Percentiles rank a stretch among this genome's conserved stretches.
These are phyloP conservation scores for Sclerotinia spermophila DNA, from an alignment of 2,329 filamentous ascomycete species.

Conservation along the genomic window DNA sequence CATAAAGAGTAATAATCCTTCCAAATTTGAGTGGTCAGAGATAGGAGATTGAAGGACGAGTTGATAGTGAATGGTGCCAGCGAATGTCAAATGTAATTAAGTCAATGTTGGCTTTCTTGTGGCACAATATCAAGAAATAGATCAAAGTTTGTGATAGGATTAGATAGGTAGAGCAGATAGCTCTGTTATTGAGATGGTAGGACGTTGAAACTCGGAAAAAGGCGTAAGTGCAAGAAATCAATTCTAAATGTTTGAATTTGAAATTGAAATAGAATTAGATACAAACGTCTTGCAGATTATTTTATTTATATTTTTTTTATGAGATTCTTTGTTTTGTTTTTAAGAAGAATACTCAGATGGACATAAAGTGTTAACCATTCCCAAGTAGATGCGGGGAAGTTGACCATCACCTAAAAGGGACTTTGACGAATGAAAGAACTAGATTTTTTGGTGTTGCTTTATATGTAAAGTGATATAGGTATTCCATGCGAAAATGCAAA, in stretches of 20 bases:
- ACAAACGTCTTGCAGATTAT: not conserved
- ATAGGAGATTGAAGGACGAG: not conserved
- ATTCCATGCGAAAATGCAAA: not conserved
- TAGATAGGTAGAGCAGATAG: not conserved
- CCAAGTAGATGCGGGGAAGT: constrained; percentile 9
- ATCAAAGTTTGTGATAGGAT: not conserved
- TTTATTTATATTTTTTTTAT: no score
- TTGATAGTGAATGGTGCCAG: constrained; percentile 14
- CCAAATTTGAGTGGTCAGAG: not conserved
- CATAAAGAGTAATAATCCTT: not conserved
- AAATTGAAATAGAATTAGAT: not conserved
- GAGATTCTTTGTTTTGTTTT: not conserved
- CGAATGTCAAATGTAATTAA: not conserved
- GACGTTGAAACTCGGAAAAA: not conserved
- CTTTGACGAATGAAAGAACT: not conserved
- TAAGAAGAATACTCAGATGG: not conserved
- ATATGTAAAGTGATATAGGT: not conserved
- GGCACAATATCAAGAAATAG: not conserved
- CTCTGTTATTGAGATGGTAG: not conserved
- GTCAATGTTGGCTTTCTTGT: not conserved
- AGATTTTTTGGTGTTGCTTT: not conserved
- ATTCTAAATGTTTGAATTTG: not conserved
- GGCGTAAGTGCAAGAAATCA: not conserved
- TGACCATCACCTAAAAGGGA: not conserved
- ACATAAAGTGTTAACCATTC: not conserved